phyloP scores from a whole-genome alignment of 768 basidiomycete genomes.

The Peribolospora kevripleyi region DNA sequence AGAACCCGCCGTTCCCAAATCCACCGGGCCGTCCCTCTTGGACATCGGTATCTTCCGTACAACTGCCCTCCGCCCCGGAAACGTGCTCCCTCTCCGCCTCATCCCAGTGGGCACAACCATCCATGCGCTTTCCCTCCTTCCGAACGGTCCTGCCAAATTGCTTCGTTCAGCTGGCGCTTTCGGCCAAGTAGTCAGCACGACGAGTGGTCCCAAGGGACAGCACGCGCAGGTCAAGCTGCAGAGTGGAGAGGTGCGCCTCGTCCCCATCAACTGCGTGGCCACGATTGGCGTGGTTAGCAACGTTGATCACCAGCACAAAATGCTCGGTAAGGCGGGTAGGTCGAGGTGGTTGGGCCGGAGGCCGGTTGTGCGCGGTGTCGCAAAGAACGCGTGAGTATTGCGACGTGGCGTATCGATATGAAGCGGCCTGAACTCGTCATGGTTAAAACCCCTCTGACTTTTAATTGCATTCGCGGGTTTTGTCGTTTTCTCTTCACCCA shows the following conservation, averaged over 20 bases:
- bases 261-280: constrained; percentile 51
- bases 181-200: constrained; percentile 52
- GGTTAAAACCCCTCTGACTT: background rate
- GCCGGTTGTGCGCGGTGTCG: constrained; percentile 16
- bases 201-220: constrained; percentile 28
- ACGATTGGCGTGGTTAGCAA: constrained; percentile 86
- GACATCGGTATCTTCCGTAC: constrained; percentile 65
- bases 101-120: constrained; percentile 83
- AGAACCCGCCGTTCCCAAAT: background rate
- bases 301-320: constrained; percentile 57
- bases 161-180: constrained; percentile 74
- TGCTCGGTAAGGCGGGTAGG: constrained; percentile 76
- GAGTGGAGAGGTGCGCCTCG: constrained; percentile 74
- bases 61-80: constrained; percentile 63
- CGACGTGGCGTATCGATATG: too few species aligned
- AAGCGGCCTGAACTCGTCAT: too few species aligned
- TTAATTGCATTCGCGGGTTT: background rate
- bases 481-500: constrained; percentile 14
- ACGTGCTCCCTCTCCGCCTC: constrained; percentile 70
- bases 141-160: constrained; percentile 51
- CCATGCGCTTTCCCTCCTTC: constrained; percentile 56
- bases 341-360: constrained; percentile 61
- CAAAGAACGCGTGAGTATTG: constrained; percentile 7
- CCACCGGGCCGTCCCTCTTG: constrained; percentile 20
- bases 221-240: constrained; percentile 67